Evolutionary conservation across 176 grass and related monocot species (phyloP).

Genomic region (Bromus sterilis): DNA sequence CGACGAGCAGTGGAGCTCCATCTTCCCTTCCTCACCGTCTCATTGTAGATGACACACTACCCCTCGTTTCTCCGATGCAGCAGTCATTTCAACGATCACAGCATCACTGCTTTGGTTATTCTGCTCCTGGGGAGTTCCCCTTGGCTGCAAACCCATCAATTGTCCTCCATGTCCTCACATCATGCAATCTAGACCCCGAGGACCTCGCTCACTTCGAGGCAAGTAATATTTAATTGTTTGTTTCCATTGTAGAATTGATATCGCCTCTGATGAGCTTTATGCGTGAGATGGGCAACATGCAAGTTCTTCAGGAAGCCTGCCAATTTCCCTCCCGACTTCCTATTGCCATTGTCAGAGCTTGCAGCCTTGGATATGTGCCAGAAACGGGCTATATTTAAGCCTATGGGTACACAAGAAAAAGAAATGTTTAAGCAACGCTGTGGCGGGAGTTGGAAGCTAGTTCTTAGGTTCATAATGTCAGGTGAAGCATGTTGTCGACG

Average conservation of each 20-base stretch:
- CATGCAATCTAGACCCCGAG: slow-evolving; percentile 57
- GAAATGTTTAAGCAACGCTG: slow-evolving; percentile 63
- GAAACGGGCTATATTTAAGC: slow-evolving; percentile 84
- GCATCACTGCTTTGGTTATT: slow-evolving; percentile 59
- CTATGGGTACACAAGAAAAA: slow-evolving; percentile 60
- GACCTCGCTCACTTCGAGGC: slow-evolving; percentile 92
- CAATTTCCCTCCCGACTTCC: slow-evolving; percentile 73
- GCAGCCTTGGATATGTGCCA: slow-evolving; percentile 91
- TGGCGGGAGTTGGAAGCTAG: slow-evolving; percentile 78
- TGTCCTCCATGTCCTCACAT: slow-evolving; percentile 80
- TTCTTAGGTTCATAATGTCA: slow-evolving; percentile 81
- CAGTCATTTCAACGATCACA: slow-evolving; percentile 61
- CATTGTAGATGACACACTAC: slow-evolving; percentile 62
- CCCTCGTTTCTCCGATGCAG: slow-evolving; percentile 63
- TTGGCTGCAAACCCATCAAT: slow-evolving; percentile 80
- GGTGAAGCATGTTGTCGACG: slow-evolving; percentile 70
- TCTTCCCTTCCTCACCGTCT: slow-evolving; percentile 56
- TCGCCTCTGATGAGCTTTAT: slow-evolving; percentile 57
- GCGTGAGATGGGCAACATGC: slow-evolving; percentile 66
- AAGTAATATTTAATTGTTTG: slow-evolving; percentile 45
- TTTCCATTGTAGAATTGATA: slow-evolving; percentile 54
- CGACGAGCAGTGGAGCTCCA: slow-evolving; percentile 48
- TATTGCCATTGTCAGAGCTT: slow-evolving; percentile 73
- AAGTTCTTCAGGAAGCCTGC: slow-evolving; percentile 87
- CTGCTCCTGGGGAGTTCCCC: slow-evolving; percentile 74